Evolutionary conservation across 2,329 filamentous ascomycete genomes (phyloP).

Genomic region (Pseudomassariella vexata): DNA sequence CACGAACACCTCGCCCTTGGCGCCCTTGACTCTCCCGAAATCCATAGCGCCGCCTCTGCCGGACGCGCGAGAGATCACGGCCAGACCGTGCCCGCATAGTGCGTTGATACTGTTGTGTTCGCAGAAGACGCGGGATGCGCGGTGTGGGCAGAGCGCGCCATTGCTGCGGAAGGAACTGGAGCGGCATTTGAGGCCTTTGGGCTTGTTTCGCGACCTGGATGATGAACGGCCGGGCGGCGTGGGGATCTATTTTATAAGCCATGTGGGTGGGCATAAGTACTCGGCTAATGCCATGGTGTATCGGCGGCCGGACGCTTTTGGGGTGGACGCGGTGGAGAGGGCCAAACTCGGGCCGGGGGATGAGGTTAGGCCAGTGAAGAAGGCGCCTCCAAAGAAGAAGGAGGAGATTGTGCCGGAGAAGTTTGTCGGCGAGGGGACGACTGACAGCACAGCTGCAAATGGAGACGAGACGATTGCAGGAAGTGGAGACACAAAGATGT

Average conservation of each 20-base stretch:
- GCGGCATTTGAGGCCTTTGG: constrained; percentile 77
- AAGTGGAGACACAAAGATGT: constrained; percentile 18
- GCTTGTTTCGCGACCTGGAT: constrained; percentile 78
- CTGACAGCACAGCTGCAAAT: constrained; percentile 14
- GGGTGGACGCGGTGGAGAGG: constrained; percentile 39
- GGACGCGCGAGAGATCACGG: constrained; percentile 24
- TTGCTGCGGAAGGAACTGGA: constrained; percentile 85
- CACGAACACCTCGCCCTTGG: constrained; percentile 65
- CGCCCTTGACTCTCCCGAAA: constrained; percentile 28
- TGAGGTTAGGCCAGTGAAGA: constrained; percentile 26
- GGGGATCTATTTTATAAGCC: constrained; percentile 92
- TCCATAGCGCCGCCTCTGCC: constrained; percentile 25
- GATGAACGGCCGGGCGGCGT: constrained; percentile 89
- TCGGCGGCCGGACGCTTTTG: constrained; percentile 56
- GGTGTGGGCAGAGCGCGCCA: constrained; percentile 90
- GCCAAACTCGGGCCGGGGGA: constrained; percentile 28
- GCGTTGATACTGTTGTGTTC: constrained; percentile 91
- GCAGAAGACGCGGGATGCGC: constrained; percentile 87
- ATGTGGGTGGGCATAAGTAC: constrained; percentile 96
- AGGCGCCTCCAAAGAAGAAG: constrained; percentile 21
- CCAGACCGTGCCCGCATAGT: constrained; percentile 68
- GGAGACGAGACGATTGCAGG: constrained; percentile 11
- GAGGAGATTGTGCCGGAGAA: constrained; percentile 25
- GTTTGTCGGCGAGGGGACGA: constrained; percentile 19
- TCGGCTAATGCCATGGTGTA: constrained; percentile 93